phyloP scores from a whole-genome alignment of 1,284 basidiomycete genomes.

The Marasmius fiardii region DNA sequence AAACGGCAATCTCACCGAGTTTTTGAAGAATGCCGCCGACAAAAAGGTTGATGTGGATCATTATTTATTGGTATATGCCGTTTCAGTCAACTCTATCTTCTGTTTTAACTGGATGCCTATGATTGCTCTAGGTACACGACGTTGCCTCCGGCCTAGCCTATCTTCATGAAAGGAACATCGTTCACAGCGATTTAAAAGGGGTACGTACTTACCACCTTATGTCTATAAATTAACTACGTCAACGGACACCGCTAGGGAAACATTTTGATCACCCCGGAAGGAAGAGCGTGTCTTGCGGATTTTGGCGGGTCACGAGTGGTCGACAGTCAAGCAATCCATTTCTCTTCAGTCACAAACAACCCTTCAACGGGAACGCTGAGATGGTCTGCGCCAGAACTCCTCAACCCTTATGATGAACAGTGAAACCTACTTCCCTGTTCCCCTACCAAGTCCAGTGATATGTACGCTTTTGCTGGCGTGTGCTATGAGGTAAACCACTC shows the following conservation, averaged over 20 bases:
- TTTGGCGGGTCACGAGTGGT: not conserved
- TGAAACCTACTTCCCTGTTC: not conserved
- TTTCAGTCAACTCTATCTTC: not conserved
- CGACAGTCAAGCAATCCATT: not conserved
- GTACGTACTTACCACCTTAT: not conserved
- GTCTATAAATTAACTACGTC: no score
- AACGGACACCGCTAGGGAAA: no score
- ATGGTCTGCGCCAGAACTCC: constrained; percentile 2
- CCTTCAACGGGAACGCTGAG: not conserved
- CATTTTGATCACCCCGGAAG: not conserved
- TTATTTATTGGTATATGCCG: constrained; percentile 18
- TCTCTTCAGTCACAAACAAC: not conserved
- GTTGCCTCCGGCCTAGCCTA: not conserved
- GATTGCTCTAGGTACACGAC: not conserved
- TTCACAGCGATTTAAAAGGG: not conserved
- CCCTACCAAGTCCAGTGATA: not conserved
- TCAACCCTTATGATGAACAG: not conserved
- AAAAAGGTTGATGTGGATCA: constrained; percentile 17
- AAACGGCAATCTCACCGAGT: constrained; percentile 28
- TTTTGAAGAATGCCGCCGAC: constrained; percentile 17
- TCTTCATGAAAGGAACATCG: not conserved
- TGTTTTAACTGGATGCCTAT: not conserved
- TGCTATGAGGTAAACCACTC: not conserved
- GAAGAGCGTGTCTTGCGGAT: not conserved
- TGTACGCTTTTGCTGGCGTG: not conserved